Evolutionary conservation across 2,329 filamentous ascomycete genomes (phyloP).

Genomic region (Microascus cirrosus): DNA sequence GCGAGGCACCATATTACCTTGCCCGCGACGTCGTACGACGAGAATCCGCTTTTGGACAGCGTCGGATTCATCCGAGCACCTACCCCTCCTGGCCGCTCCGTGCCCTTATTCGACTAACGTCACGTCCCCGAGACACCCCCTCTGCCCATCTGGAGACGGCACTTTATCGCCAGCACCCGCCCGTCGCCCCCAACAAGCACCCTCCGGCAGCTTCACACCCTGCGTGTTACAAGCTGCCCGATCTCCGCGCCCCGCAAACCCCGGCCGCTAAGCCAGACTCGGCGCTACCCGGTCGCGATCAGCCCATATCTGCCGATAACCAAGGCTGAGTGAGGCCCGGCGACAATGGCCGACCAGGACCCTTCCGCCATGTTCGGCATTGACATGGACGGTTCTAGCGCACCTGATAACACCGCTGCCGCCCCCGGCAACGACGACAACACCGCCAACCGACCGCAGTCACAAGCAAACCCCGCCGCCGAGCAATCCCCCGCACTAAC

Average conservation of each 20-base stretch:
- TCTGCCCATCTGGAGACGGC: no score
- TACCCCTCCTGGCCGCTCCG: not conserved
- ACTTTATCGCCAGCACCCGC: not conserved
- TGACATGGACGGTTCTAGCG: conserved; percentile 19
- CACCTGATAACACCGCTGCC: conserved; percentile 6
- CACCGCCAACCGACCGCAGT: conserved; percentile 8
- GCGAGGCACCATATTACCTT: not conserved
- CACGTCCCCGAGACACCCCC: not conserved
- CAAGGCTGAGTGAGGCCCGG: conserved; percentile 6
- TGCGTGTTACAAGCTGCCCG: not conserved
- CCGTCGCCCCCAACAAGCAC: not conserved
- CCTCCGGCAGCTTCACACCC: not conserved
- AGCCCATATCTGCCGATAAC: conserved; percentile 11
- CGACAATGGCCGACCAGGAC: conserved; percentile 27
- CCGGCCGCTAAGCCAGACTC: not conserved
- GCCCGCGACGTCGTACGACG: not conserved
- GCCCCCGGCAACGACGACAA: conserved; percentile 20
- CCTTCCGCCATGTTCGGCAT: conserved; percentile 30
- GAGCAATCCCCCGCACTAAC: not conserved
- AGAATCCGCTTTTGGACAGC: not conserved
- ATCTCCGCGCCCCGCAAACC: not conserved
- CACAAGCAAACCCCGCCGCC: conserved; percentile 8
- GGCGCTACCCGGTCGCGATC: conserved; percentile 7
- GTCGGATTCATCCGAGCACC: not conserved
- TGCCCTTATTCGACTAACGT: not conserved